phyloP scores from a whole-genome alignment of 2,329 filamentous ascomycete species.

The Fusarium sp. region DNA sequence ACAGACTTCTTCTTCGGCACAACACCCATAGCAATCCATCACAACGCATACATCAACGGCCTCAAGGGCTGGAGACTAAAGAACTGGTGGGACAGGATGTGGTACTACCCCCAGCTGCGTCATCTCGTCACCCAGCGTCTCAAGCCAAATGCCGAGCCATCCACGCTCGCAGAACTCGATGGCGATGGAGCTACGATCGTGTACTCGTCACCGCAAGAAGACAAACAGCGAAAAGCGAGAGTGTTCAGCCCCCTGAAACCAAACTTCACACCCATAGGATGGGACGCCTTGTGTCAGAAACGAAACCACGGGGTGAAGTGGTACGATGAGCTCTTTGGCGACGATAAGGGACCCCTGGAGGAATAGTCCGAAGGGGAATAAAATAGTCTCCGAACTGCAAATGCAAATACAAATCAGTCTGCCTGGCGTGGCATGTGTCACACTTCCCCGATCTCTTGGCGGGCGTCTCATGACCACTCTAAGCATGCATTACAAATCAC shows the following conservation, averaged over 20 bases:
- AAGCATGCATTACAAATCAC: conserved; percentile 2
- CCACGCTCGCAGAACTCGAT: conserved; percentile 28
- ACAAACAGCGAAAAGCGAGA: conserved; percentile 19
- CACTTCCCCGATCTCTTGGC: conserved; percentile 6
- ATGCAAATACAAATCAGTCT: too few relatives aligned
- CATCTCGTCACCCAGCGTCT: conserved; percentile 46
- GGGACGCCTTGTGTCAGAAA: conserved; percentile 51
- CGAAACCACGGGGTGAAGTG: conserved; percentile 40
- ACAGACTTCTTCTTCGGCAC: conserved; percentile 53
- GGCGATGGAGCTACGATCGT: conserved; percentile 14
- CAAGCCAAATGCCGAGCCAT: background rate
- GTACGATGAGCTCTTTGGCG: conserved; percentile 50
- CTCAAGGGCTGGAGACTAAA: conserved; percentile 48
- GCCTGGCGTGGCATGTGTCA: background rate
- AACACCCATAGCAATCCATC: conserved; percentile 52
- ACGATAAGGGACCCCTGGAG: conserved; percentile 46
- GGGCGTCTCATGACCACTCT: conserved; percentile 4
- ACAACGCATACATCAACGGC: conserved; percentile 50
- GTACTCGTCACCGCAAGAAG: conserved; percentile 41
- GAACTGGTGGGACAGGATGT: conserved; percentile 52
- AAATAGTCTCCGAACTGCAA: background rate
- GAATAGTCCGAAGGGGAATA: background rate
- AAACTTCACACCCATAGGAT: conserved; percentile 42
- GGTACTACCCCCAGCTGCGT: conserved; percentile 50
- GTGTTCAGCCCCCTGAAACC: conserved; percentile 41